Evolutionary conservation across 2,329 filamentous ascomycete genomes (phyloP).

Genomic region (Hawksworthiomyces lignivorus): DNA sequence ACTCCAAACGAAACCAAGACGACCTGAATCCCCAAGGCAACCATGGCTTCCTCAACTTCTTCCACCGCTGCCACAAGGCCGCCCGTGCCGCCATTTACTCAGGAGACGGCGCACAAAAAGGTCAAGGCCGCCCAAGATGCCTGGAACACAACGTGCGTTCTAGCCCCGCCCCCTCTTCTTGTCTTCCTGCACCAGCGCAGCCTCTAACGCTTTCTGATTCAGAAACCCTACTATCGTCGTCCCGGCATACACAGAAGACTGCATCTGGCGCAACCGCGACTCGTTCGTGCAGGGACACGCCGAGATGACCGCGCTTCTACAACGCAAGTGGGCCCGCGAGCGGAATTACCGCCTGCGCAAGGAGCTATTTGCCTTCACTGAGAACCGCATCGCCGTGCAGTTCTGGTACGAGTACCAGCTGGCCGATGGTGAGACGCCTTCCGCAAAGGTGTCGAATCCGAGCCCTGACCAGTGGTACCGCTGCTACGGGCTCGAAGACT

Average conservation of each 20-base stretch:
- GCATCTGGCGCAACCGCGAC: slow-evolving; percentile 73
- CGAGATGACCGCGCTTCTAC: slow-evolving; percentile 60
- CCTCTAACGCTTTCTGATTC: background rate
- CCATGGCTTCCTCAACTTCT: slow-evolving; percentile 3
- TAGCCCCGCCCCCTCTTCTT: background rate
- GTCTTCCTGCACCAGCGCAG: background rate
- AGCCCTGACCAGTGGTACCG: slow-evolving; percentile 60
- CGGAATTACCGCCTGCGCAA: slow-evolving; percentile 68
- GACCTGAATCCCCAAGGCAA: background rate
- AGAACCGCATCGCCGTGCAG: slow-evolving; percentile 72
- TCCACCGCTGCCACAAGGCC: slow-evolving; percentile 22
- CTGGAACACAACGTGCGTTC: slow-evolving; percentile 66
- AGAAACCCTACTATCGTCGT: slow-evolving; percentile 60
- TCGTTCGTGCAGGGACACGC: slow-evolving; percentile 62
- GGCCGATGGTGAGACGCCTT: slow-evolving; percentile 45
- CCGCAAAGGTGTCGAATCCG: slow-evolving; percentile 20
- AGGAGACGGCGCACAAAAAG: slow-evolving; percentile 62
- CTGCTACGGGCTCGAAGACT: slow-evolving; percentile 79
- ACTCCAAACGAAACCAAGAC: background rate
- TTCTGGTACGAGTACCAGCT: slow-evolving; percentile 77
- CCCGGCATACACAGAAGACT: slow-evolving; percentile 66
- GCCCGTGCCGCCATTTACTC: slow-evolving; percentile 64
- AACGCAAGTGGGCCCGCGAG: slow-evolving; percentile 67
- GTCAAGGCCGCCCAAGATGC: slow-evolving; percentile 77
- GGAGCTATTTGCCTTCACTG: slow-evolving; percentile 71